Conservation (phyloP, 2,329 filamentous ascomycete species). For the Macroventuria anomochaeta region DNA sequence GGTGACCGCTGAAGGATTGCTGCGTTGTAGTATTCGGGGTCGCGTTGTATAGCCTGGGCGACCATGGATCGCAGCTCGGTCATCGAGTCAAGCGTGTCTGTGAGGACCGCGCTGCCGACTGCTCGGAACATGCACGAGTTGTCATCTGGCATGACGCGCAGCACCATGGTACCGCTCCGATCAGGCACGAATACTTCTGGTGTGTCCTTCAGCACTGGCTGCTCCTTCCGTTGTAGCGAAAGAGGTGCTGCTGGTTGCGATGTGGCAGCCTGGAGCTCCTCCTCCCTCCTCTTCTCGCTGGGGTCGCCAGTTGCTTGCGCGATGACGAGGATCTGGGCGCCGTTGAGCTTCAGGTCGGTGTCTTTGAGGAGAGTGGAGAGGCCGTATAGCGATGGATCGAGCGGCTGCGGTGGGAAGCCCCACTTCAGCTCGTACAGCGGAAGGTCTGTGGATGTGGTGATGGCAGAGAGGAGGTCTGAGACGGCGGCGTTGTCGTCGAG, state of each 20-base stretch:
- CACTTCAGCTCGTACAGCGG: slow-evolving; percentile 77
- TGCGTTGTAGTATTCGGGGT: slow-evolving; percentile 75
- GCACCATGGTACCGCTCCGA: slow-evolving; percentile 66
- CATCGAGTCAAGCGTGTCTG: slow-evolving; percentile 67
- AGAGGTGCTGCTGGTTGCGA: slow-evolving; percentile 41
- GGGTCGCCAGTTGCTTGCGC: slow-evolving; percentile 51
- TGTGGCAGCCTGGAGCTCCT: slow-evolving; percentile 21
- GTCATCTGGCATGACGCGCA: slow-evolving; percentile 96
- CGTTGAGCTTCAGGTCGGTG: slow-evolving; percentile 67
- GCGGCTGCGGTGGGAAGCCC: slow-evolving; percentile 77
- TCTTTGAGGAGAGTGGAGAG: slow-evolving; percentile 59
- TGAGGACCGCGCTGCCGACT: slow-evolving; percentile 79
- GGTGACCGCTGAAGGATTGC: slow-evolving; percentile 76
- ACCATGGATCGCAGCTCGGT: slow-evolving; percentile 77
- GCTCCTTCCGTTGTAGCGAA: slow-evolving; percentile 53
- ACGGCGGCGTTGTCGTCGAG: slow-evolving; percentile 73
- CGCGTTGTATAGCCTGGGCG: slow-evolving; percentile 75
- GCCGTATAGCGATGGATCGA: slow-evolving; percentile 65
- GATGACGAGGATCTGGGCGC: slow-evolving; percentile 72
- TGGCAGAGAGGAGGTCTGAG: slow-evolving; percentile 64
- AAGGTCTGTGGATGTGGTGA: slow-evolving; percentile 70
- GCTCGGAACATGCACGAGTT: slow-evolving; percentile 95
- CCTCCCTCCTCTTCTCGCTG: slow-evolving; percentile 25
- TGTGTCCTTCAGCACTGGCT: slow-evolving; percentile 61
- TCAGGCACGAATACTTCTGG: slow-evolving; percentile 66